Evolutionary conservation across 345 rosid species (phyloP), one percentile per base, ranked within the genome.

Genomic region (Excoecaria cochinchinensis): DNA sequence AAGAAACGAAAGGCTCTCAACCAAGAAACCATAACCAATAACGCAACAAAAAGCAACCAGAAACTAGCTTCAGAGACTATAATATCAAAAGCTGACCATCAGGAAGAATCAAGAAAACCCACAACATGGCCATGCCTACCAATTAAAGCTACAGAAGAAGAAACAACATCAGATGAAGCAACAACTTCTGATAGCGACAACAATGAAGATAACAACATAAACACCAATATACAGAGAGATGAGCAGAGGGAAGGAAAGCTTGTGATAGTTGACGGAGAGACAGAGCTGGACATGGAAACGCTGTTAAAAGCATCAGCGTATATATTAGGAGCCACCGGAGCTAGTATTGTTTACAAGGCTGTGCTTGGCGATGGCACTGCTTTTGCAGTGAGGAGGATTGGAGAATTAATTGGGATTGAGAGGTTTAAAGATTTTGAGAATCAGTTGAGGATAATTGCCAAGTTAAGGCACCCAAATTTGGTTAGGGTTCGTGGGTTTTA

Each of bases 311-410:
- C 99, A 3, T 90, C 99, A 4, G 99, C 99, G 4, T 95, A 90
- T 70, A 74, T 91, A 25, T 53, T 95, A 63, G 94, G 99, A 46
- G 77, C 90, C 10, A 89, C 82, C 36, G 90, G 91, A 11, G 72
- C 80, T 8, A 86, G 90, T 79, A 92, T 95, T 3, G 91, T 95
- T 67, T 95, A 91, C 86, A 95, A 91, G 76, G 98, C 97, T 15
- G 97, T 92, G 77, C 81, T 95, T 1, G 90, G 72, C 44, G 82
- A 88, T 77, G 96, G 97, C 25, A 80, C 84, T 16, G 86, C 91
- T 0, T 84, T 91, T 40, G 96, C 99, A 0, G 98, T 95, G 71
- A 81, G 99, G 74, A 83, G 99, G 64, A 95, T 95, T 44, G 99
- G 94, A 68, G 95, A 95, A 77, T 31, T 31, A 31, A 82, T 75